Base-by-base conservation (phyloP, 1,139 yeast species). In the Debaryomyces fabryi region DNA sequence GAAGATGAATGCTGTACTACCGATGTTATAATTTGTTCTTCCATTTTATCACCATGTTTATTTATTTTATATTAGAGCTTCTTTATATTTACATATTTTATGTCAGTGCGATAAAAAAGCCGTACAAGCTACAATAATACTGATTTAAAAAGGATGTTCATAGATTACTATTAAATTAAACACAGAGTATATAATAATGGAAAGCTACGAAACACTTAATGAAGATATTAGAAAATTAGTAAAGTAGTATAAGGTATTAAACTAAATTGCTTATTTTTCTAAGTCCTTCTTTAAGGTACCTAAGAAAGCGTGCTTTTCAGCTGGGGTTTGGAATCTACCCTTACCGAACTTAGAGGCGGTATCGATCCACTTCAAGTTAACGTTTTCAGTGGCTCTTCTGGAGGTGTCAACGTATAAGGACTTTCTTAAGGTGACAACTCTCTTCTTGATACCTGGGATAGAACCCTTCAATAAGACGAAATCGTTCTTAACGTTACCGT, bases 311-410 rank as follows among this genome's bases (percentile, higher is more conserved):
- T 86, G 92, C 92, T 95, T 95, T 86, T 95, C 99, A 79, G 97
- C 99, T 70, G 97, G 96, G 74, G 99, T 93, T 84, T 95, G 99
- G 99, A 95, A 95, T 86, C 99, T 93, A 85, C 99, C 99, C 91
- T 93, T 95, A 88, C 99, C 99, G 90, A 93, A 93, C 83, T 92
- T 92, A 72, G 99, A 93, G 74, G 99, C 97, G 70, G 99, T 93
- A 79, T 93, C 99, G 77, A 93, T 93, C 99, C 99, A 93, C 83
- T 93, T 93, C 81, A 93, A 88, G 86, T 82, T 84, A 66, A 92
- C 97, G 80, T 90, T 79, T 85, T 93, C 99, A 68, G 88, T 78
- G 71, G 98, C 98, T 81, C 85, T 87, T 86, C 99, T 93, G 68
- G 96, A 88, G 67, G 97, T 91, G 86, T 92, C 96, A 72, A 88